Conservation (phyloP, 352 stramenopile genomes). For the Globisporangium okanoganense region DNA sequence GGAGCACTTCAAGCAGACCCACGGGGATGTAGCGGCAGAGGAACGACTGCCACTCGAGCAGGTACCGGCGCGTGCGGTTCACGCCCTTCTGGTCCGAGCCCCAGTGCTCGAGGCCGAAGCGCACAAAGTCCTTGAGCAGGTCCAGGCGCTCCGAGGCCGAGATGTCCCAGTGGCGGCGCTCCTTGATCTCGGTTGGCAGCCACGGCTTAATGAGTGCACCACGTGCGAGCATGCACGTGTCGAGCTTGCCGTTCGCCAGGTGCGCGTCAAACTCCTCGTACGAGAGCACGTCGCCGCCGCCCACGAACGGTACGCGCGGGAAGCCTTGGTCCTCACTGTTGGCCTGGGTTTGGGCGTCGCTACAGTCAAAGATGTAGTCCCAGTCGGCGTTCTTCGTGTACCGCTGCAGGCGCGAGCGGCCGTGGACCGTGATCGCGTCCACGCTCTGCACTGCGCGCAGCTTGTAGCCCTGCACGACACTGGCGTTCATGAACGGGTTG, state of each 20-base stretch:
- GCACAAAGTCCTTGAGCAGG: constrained; percentile 96
- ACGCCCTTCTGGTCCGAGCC: constrained; percentile 98
- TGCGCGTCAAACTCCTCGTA: constrained; percentile 84
- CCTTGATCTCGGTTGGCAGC: constrained; percentile 99
- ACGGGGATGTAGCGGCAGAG: constrained; percentile 97
- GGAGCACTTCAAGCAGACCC: constrained; percentile 93
- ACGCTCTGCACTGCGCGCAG: constrained; percentile 59
- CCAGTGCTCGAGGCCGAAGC: constrained; percentile 99
- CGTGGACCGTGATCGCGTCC: constrained; percentile 91
- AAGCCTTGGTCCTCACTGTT: constrained; percentile 14
- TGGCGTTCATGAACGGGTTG: constrained; percentile 72
- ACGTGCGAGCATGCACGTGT: constrained; percentile 88
- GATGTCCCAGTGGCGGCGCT: constrained; percentile 96
- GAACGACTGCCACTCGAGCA: constrained; percentile 99
- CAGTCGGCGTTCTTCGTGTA: constrained; percentile 98
- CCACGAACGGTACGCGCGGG: constrained; percentile 88
- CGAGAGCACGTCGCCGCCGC: constrained; percentile 86
- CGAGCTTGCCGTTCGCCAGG: constrained; percentile 77
- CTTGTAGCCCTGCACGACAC: constrained; percentile 66
- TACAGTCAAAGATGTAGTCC: constrained; percentile 95
- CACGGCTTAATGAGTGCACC: constrained; percentile 99
- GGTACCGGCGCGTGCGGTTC: constrained; percentile 96
- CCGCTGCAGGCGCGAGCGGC: constrained; percentile 94
- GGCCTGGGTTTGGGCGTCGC: constrained; percentile 48
- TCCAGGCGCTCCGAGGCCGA: constrained; percentile 91